Evolutionary conservation across 78 protist genomes (phyloP).

Genomic region (Dictyostelium brefeldianum): DNA sequence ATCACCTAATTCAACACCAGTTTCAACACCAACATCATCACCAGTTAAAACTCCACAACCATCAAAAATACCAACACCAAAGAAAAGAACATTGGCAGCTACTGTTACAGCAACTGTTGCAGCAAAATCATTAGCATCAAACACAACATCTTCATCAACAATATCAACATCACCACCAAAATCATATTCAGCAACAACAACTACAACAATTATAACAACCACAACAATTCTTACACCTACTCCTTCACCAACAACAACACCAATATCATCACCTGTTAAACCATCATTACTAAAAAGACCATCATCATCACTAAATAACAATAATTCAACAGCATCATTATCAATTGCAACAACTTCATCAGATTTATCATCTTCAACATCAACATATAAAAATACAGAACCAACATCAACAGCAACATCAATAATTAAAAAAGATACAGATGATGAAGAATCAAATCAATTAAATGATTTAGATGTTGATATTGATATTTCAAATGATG

Average conservation of each 20-base stretch:
- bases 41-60: neutral
- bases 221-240: neutral
- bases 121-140: neutral
- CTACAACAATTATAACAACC: neutral
- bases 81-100: slow-evolving; percentile 5
- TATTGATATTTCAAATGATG: slow-evolving; percentile 34
- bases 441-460: neutral
- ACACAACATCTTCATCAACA: neutral
- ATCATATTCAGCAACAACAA: neutral
- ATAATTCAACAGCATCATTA: neutral
- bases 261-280: neutral
- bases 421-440: neutral
- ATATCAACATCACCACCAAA: neutral
- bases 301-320: neutral
- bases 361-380: neutral
- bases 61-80: neutral
- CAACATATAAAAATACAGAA: slow-evolving; percentile 1
- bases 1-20: neutral
- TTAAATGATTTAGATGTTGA: slow-evolving; percentile 55
- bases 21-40: neutral
- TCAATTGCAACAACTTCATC: neutral
- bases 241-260: neutral
- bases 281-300: slow-evolving; percentile 28
- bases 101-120: neutral
- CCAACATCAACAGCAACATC: neutral